phyloP scores from a whole-genome alignment of 768 basidiomycete genomes.

The Lactifluus rugatus region DNA sequence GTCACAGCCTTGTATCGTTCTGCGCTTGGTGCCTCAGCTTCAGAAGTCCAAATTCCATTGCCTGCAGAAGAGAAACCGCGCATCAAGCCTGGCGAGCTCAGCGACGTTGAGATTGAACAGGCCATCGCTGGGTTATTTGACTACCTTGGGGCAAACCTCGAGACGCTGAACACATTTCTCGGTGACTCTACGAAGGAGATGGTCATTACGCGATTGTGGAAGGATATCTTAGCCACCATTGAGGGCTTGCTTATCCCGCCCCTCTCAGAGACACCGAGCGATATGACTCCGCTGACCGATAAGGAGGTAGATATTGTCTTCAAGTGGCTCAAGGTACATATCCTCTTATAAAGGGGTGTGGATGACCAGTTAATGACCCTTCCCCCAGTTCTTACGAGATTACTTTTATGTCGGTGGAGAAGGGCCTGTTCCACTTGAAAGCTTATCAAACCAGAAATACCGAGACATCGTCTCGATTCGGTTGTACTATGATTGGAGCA shows the following conservation, averaged over 20 bases:
- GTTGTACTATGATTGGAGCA: slow-evolving; percentile 93
- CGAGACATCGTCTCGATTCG: slow-evolving; percentile 84
- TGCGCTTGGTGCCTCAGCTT: slow-evolving; percentile 54
- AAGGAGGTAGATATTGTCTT: slow-evolving; percentile 99
- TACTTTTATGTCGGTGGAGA: slow-evolving; percentile 95
- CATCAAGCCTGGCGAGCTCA: slow-evolving; percentile 68
- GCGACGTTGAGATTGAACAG: slow-evolving; percentile 89
- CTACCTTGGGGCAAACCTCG: slow-evolving; percentile 90
- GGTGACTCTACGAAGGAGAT: slow-evolving; percentile 78
- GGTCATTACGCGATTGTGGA: slow-evolving; percentile 93
- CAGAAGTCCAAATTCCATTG: slow-evolving; percentile 70
- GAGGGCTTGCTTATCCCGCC: slow-evolving; percentile 89
- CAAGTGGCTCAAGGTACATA: slow-evolving; percentile 88
- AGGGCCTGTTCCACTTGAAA: slow-evolving; percentile 77
- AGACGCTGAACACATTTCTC: slow-evolving; percentile 82
- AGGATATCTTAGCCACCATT: slow-evolving; percentile 80
- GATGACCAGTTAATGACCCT: neutral
- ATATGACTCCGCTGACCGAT: slow-evolving; percentile 86
- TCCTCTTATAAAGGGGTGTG: neutral
- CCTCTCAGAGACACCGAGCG: slow-evolving; percentile 71
- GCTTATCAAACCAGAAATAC: slow-evolving; percentile 90
- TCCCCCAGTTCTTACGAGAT: slow-evolving; percentile 72
- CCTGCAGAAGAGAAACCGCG: slow-evolving; percentile 68
- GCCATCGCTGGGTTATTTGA: slow-evolving; percentile 90
- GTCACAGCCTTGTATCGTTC: slow-evolving; percentile 75